Percentiles rank a stretch among this genome's conserved stretches.
phyloP scores from a whole-genome alignment of 805 yeast genomes.

The Yamadazyma nakazawae region DNA sequence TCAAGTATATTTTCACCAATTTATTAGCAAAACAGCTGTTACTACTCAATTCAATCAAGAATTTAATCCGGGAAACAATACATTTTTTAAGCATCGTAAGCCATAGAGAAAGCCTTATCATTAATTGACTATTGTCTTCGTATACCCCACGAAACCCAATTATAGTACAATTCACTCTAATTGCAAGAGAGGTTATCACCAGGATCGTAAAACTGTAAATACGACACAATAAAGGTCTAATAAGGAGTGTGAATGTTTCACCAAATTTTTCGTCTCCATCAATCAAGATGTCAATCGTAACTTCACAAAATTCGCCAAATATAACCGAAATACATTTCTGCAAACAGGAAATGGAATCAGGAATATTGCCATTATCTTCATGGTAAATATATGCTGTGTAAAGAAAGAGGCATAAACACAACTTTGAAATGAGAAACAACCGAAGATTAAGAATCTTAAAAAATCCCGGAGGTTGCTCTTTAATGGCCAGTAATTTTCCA shows the following conservation, averaged over 20 bases:
- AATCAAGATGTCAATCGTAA: background rate
- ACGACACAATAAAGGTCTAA: conserved; percentile 4
- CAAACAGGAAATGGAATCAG: conserved; percentile 3
- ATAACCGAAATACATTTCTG: background rate
- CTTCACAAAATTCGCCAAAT: background rate
- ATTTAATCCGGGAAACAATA: conserved; percentile 6
- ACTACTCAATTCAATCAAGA: conserved; percentile 2
- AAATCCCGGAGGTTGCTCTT: background rate
- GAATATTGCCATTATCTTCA: conserved; percentile 1
- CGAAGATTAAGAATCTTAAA: conserved; percentile 4
- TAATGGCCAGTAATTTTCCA: background rate
- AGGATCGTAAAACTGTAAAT: conserved; percentile 5
- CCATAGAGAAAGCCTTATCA: background rate
- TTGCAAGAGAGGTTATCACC: background rate
- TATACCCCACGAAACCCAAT: background rate
- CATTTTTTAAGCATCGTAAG: conserved; percentile 3
- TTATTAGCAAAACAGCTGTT: conserved; percentile 4
- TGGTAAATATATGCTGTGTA: conserved; percentile 2
- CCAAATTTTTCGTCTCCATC: background rate
- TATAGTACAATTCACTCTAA: conserved; percentile 8
- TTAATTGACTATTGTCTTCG: background rate
- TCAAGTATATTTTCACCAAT: conserved; percentile 5
- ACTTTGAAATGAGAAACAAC: background rate
- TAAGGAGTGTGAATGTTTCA: conserved; percentile 5
- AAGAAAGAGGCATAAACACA: background rate